phyloP scores from a whole-genome alignment of 768 basidiomycete genomes.

The Lactarius psammicola region DNA sequence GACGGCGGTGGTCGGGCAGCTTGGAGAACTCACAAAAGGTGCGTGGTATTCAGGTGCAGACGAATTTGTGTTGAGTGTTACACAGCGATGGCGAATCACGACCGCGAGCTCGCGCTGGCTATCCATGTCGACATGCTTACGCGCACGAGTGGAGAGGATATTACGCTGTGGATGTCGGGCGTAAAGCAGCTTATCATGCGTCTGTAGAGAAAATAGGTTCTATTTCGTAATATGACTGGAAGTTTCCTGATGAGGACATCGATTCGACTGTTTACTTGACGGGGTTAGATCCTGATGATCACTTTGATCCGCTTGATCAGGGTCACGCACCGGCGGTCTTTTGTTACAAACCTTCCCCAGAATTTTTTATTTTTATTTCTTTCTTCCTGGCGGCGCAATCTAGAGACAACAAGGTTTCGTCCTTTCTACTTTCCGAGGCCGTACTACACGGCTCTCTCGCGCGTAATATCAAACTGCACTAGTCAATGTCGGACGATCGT shows the following conservation, averaged over 20 bases:
- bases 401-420: background rate
- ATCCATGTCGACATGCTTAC: slow-evolving; percentile 88
- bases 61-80: slow-evolving; percentile 2
- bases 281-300: background rate
- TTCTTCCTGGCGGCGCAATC: background rate
- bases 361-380: background rate
- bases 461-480: background rate
- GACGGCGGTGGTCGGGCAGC: slow-evolving; percentile 62
- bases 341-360: background rate
- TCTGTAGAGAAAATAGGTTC: slow-evolving; percentile 40
- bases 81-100: slow-evolving; percentile 76
- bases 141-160: slow-evolving; percentile 74
- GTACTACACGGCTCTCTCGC: background rate
- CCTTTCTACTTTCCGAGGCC: background rate
- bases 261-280: background rate
- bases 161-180: slow-evolving; percentile 84
- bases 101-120: slow-evolving; percentile 73
- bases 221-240: background rate
- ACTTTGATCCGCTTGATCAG: background rate
- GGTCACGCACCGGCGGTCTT: background rate
- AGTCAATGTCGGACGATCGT: slow-evolving; percentile 7
- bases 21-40: slow-evolving; percentile 75
- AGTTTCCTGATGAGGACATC: background rate
- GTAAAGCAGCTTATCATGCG: slow-evolving; percentile 84
- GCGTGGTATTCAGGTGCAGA: slow-evolving; percentile 26